These are phyloP conservation scores for Rhodomyrtus psidioides DNA, from an alignment of 441 rosid genomes.

Conservation along the genomic window DNA sequence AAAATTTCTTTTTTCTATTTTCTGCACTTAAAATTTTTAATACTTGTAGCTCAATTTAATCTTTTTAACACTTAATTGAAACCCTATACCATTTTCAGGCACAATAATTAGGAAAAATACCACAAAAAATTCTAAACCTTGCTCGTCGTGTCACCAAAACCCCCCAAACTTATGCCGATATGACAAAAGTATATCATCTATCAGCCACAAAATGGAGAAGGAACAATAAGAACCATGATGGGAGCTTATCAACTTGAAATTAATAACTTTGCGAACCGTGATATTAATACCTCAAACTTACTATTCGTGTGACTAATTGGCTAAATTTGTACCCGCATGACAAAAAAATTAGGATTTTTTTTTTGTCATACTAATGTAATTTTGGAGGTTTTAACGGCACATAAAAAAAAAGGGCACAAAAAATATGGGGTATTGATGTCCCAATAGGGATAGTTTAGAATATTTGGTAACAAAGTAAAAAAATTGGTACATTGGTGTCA, in stretches of 20 bases:
- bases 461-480: neutral
- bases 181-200: neutral
- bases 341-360: neutral
- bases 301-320: neutral
- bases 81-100: neutral
- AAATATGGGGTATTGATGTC: neutral
- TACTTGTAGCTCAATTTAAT: neutral
- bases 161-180: neutral
- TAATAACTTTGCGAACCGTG: neutral
- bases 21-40: neutral
- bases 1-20: neutral
- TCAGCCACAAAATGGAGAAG: neutral
- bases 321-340: no score
- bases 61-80: neutral
- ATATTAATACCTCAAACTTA: neutral
- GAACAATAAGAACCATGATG: neutral
- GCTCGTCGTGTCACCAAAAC: neutral
- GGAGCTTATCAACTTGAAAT: neutral
- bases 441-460: neutral
- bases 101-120: neutral
- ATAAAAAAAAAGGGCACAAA: no score
- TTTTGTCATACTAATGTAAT: neutral
- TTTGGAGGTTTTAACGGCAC: neutral
- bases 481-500: neutral
- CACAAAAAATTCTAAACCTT: neutral